phyloP scores from a whole-genome alignment of 116 monocot genomes.

The Phalaenopsis hybrid region DNA sequence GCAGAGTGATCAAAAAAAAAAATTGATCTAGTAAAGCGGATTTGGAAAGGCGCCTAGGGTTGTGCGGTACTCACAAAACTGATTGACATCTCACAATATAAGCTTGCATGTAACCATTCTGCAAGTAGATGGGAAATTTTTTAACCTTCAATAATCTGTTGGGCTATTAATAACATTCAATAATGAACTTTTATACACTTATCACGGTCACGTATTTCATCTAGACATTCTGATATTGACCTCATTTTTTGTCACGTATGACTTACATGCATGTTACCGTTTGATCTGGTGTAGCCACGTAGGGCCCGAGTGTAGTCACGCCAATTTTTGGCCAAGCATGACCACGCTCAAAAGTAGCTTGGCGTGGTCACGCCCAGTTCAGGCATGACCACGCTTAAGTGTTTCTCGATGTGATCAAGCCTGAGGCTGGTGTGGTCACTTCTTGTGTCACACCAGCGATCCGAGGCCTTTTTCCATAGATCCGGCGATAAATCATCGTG shows the following conservation, averaged over 20 bases:
- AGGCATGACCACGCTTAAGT: too few species aligned
- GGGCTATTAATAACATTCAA: neutral
- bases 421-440: too few species aligned
- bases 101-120: neutral
- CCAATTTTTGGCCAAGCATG: too few species aligned
- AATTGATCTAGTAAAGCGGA: neutral
- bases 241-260: too few species aligned
- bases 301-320: too few species aligned
- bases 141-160: neutral
- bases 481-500: too few species aligned
- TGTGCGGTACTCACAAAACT: neutral
- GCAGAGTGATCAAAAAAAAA: neutral
- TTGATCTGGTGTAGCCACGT: neutral
- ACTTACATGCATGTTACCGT: too few species aligned
- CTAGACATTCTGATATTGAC: neutral
- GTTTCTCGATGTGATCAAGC: too few species aligned
- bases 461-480: too few species aligned
- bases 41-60: neutral
- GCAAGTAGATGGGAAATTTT: neutral
- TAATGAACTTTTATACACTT: neutral
- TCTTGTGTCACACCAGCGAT: too few species aligned
- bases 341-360: too few species aligned
- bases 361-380: too few species aligned
- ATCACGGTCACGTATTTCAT: neutral
- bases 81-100: neutral